Base-by-base conservation (phyloP, 106 monocot genomes). In the Alisma plantagoaquatica region DNA sequence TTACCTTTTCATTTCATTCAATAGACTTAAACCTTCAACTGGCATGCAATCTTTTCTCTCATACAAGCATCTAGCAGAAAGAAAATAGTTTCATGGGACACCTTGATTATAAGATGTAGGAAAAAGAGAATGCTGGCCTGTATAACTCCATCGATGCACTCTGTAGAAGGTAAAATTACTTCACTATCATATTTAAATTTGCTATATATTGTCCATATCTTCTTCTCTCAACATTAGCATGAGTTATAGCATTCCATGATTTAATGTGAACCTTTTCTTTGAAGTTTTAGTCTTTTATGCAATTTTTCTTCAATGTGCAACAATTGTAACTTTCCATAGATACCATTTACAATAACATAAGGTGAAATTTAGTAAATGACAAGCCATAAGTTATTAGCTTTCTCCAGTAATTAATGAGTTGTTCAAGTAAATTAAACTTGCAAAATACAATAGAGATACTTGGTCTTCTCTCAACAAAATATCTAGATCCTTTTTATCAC, bases 51-150 rank as follows among this genome's bases (percentile, higher is more conserved):
- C 82, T 63, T 67, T 98, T 49, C 90, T 62, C 57, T 80, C 43
- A 71, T 72, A 83, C 83, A 93, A 20, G 93, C 87, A 62, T 93
- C 83, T 53, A 98, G 84, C 81, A 96, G 88, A 49, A 89, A 57
- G 5, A 96, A 55, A 56, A 90, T 66, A 31, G 89, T 86, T 51
- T 85, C 90, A 61, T 90, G 89, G 66, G 78, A 85, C 60, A 98
- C 90, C 49, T 82, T 98, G 54, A 98, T 78, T 55, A 76, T 61
- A 81, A 98, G 73, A 67, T 90, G 89, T 68, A 89, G 96, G 53
- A 98, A 71, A 63, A 89, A 89, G 65, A 67, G 51, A 60, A 98
- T 89, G 65, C 89, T 69, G 22, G 89, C 84, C 18, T 69, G 72
- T 70, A 90, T 68, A 43, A 90, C 75, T 23, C 84, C 85, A 53